These are phyloP conservation scores for Botrytis cinerea DNA, from an alignment of 2,329 filamentous ascomycete genomes.

Conservation along the genomic window DNA sequence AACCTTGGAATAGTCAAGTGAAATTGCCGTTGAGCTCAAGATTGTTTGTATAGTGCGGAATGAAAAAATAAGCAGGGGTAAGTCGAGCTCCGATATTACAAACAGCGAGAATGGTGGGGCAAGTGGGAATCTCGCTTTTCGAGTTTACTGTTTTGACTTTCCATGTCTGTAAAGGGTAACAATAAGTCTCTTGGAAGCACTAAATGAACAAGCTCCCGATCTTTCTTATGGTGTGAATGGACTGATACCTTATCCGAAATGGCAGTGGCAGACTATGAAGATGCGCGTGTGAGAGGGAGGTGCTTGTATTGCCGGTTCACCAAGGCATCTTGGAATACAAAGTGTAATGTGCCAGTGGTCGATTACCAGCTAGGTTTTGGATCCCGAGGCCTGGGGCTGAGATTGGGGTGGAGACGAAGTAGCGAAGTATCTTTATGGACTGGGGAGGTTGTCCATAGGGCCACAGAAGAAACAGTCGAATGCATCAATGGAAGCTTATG, in stretches of 20 bases:
- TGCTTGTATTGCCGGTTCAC: conserved; percentile 27
- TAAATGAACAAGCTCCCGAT: background rate
- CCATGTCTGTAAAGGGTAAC: conserved; percentile 22
- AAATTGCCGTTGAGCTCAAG: conserved; percentile 24
- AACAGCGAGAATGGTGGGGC: conserved; percentile 27
- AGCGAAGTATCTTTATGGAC: conserved; percentile 19
- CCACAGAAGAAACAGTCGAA: conserved; percentile 23
- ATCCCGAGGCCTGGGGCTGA: conserved; percentile 32
- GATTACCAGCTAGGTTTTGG: conserved; percentile 30
- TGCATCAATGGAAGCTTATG: conserved; percentile 23
- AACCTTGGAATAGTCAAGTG: conserved; percentile 29
- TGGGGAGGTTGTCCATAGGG: conserved; percentile 17
- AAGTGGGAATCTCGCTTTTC: conserved; percentile 21
- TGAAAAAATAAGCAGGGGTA: conserved; percentile 17
- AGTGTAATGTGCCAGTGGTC: conserved; percentile 29
- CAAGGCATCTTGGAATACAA: conserved; percentile 22
- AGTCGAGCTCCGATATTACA: conserved; percentile 29
- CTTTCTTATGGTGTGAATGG: background rate
- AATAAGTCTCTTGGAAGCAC: background rate
- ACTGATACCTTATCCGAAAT: conserved; percentile 34
- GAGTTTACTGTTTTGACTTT: conserved; percentile 19
- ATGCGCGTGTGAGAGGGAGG: conserved; percentile 29
- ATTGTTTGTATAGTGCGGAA: conserved; percentile 23
- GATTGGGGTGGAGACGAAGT: conserved; percentile 22
- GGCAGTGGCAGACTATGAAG: conserved; percentile 35